Conservation (phyloP, 2,329 filamentous ascomycete species). For the Keithomyces neogunnii region DNA sequence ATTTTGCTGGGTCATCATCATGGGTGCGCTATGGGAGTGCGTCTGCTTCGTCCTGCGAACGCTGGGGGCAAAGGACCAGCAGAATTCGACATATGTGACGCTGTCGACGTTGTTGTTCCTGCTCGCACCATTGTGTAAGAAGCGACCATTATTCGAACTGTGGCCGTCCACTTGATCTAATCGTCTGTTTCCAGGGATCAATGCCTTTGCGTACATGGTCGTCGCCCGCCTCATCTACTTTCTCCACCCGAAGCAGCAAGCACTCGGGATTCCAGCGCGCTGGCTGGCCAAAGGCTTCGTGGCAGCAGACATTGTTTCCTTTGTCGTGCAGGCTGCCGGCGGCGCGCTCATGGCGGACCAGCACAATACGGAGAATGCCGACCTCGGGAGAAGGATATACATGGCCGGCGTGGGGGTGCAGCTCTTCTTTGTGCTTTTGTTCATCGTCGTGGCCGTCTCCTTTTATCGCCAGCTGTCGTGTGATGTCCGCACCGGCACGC, state of each 20-base stretch:
- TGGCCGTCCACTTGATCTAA: no score
- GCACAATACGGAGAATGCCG: conserved; percentile 3
- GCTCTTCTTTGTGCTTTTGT: conserved; percentile 36
- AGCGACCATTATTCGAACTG: no score
- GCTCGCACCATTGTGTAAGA: conserved; percentile 18
- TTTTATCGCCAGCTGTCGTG: conserved; percentile 5
- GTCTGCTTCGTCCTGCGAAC: conserved; percentile 19
- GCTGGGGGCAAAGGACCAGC: conserved; percentile 18
- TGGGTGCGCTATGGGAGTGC: conserved; percentile 22
- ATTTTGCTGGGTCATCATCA: conserved; percentile 24
- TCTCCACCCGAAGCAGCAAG: conserved; percentile 23
- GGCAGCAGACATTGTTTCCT: conserved; percentile 26
- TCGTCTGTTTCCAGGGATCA: conserved; percentile 21
- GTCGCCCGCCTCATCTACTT: conserved; percentile 34
- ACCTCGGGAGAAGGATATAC: conserved; percentile 22
- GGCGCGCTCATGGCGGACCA: conserved; percentile 14
- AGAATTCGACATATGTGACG: conserved; percentile 10
- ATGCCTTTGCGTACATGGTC: conserved; percentile 35
- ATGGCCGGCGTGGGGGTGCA: conserved; percentile 43
- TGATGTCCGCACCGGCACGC: conserved; percentile 3
- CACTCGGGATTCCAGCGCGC: conserved; percentile 25
- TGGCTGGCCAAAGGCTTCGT: conserved; percentile 29
- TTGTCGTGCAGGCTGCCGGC: conserved; percentile 21
- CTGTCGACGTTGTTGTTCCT: conserved; percentile 14
- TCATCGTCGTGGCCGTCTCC: conserved; percentile 25